phyloP scores from a whole-genome alignment of 768 basidiomycete genomes.

The Pleurotus platypus region DNA sequence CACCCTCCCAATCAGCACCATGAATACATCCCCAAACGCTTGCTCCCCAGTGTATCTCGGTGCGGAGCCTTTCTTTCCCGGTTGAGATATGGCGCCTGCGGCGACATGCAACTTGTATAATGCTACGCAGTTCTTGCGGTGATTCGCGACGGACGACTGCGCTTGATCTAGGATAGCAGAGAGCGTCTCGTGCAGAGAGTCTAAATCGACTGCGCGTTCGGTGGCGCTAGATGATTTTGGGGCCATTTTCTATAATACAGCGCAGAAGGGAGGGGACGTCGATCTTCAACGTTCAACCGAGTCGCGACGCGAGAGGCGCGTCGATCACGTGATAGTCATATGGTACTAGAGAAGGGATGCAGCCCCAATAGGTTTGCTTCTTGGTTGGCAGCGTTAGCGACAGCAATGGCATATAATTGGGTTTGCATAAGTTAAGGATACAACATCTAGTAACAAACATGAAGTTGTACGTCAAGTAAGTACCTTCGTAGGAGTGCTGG shows the following conservation, averaged over 20 bases:
- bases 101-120: conserved; percentile 80
- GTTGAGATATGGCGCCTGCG: conserved; percentile 51
- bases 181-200: conserved; percentile 28
- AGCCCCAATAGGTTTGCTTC: too few species aligned
- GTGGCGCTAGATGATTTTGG: conserved; percentile 3
- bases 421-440: too few species aligned
- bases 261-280: neutral
- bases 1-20: conserved; percentile 69
- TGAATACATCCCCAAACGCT: conserved; percentile 71
- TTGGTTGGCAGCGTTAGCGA: too few species aligned
- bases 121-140: conserved; percentile 89
- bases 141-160: conserved; percentile 77
- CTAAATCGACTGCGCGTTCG: neutral
- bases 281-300: too few species aligned
- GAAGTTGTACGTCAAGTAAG: too few species aligned
- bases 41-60: conserved; percentile 71
- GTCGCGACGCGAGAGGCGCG: neutral
- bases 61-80: conserved; percentile 39
- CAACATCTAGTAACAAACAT: too few species aligned
- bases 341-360: too few species aligned
- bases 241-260: conserved; percentile 7
- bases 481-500: neutral
- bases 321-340: neutral
- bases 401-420: too few species aligned
- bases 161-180: conserved; percentile 69